These are phyloP conservation scores for Sugiyamaella mastotermitis DNA, from an alignment of 805 yeast genomes.

Conservation along the genomic window DNA sequence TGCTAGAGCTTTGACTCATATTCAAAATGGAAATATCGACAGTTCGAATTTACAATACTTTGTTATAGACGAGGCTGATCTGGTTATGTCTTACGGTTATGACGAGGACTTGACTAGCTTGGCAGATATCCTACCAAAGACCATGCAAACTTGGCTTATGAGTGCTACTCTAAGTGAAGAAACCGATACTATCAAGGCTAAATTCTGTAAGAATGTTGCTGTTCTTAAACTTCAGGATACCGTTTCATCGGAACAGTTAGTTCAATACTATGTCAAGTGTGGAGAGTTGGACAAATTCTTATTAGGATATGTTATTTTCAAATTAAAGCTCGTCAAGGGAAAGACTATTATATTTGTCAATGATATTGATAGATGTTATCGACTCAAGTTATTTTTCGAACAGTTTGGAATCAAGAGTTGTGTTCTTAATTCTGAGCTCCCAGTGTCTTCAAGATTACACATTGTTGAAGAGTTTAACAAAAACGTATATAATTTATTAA, in stretches of 20 bases:
- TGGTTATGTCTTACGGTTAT: constrained; percentile 84
- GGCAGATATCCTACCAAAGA: constrained; percentile 55
- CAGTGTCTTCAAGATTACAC: constrained; percentile 86
- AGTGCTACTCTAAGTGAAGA: constrained; percentile 93
- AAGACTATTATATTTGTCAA: constrained; percentile 88
- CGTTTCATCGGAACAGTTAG: constrained; percentile 50
- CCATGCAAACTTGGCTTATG: constrained; percentile 80
- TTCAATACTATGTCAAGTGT: constrained; percentile 83
- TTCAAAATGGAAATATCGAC: constrained; percentile 41
- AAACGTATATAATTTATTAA: constrained; percentile 75
- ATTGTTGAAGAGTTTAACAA: constrained; percentile 94
- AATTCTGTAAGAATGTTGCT: constrained; percentile 79
- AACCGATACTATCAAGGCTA: constrained; percentile 63
- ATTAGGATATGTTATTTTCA: constrained; percentile 85
- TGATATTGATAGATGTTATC: constrained; percentile 90
- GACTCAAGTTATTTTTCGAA: constrained; percentile 82
- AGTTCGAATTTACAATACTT: constrained; percentile 57
- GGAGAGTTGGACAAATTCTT: constrained; percentile 85
- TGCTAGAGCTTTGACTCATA: constrained; percentile 53
- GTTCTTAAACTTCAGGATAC: constrained; percentile 74
- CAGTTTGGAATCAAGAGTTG: constrained; percentile 91
- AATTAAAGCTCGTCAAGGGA: constrained; percentile 81
- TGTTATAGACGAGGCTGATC: constrained; percentile 93
- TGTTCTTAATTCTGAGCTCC: constrained; percentile 86
- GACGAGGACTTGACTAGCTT: constrained; percentile 73